Conservation (phyloP, 768 basidiomycete genomes). For the Boletus speciosus region DNA sequence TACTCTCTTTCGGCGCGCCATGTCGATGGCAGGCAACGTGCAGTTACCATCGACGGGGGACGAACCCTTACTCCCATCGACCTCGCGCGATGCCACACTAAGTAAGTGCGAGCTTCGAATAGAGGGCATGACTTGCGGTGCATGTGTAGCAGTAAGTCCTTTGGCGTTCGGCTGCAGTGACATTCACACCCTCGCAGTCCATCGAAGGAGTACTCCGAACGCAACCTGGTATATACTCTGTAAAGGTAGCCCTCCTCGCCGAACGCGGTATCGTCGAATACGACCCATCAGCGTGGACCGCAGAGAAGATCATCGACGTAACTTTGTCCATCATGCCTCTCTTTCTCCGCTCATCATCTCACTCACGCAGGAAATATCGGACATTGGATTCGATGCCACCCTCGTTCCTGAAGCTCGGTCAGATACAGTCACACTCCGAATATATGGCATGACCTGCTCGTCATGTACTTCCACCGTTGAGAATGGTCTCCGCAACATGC, state of each 20-base stretch:
- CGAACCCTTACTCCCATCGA: slow-evolving; percentile 21
- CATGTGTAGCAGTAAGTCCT: slow-evolving; percentile 76
- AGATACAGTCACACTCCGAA: slow-evolving; percentile 69
- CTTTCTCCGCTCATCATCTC: slow-evolving; percentile 3
- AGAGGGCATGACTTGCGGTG: slow-evolving; percentile 88
- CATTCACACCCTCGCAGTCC: slow-evolving; percentile 41
- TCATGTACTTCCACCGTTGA: slow-evolving; percentile 80
- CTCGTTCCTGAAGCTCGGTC: slow-evolving; percentile 61
- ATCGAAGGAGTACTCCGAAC: slow-evolving; percentile 81
- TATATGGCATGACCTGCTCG: slow-evolving; percentile 91
- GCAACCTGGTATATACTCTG: slow-evolving; percentile 84
- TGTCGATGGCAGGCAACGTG: neutral
- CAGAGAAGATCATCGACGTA: slow-evolving; percentile 75
- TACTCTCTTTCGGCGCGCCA: slow-evolving; percentile 5
- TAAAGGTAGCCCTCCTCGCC: slow-evolving; percentile 96
- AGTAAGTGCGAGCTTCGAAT: slow-evolving; percentile 76
- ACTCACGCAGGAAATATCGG: slow-evolving; percentile 73
- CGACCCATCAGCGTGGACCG: slow-evolving; percentile 76
- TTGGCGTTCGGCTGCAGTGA: neutral
- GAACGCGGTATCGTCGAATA: slow-evolving; percentile 92
- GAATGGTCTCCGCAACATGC: slow-evolving; percentile 58
- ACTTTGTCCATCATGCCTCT: neutral
- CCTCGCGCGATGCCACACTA: slow-evolving; percentile 18
- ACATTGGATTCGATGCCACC: slow-evolving; percentile 89
- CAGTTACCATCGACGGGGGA: slow-evolving; percentile 13